Conservation (phyloP, 2,329 filamentous ascomycete species). For the Colletotrichum tamarilloi region DNA sequence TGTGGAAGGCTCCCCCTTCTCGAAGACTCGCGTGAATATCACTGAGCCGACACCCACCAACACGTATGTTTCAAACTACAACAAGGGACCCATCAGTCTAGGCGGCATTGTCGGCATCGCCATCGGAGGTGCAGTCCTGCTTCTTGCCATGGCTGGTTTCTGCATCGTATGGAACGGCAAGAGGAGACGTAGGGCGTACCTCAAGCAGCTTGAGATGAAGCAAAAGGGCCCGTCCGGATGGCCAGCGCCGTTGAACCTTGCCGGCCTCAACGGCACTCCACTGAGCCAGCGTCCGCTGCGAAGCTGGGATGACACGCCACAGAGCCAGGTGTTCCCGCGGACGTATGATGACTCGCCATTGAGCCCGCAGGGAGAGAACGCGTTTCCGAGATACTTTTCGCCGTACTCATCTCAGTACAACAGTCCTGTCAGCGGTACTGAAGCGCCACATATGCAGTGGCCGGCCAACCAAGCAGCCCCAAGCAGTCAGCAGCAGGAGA, state of each 20-base stretch:
- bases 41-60: constrained; percentile 59
- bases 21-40: constrained; percentile 57
- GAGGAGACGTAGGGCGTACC: constrained; percentile 62
- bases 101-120: constrained; percentile 70
- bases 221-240: constrained; percentile 52
- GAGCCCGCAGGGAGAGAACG: constrained; percentile 53
- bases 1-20: constrained; percentile 64
- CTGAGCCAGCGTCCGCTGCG: constrained; percentile 45
- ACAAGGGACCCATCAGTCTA: constrained; percentile 59
- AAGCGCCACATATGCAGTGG: constrained; percentile 49
- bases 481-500: constrained; percentile 41
- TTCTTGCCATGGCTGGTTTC: constrained; percentile 62
- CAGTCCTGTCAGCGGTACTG: constrained; percentile 58
- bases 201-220: constrained; percentile 57
- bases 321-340: constrained; percentile 49
- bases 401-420: constrained; percentile 68
- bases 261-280: constrained; percentile 39
- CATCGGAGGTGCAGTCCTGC: constrained; percentile 58
- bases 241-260: constrained; percentile 48
- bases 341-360: constrained; percentile 50
- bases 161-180: constrained; percentile 67
- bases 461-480: constrained; percentile 41
- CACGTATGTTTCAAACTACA: constrained; percentile 52
- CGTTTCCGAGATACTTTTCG: constrained; percentile 62
- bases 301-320: constrained; percentile 66